phyloP scores from a whole-genome alignment of 1,284 basidiomycete genomes.

The Pseudozyma pruni region DNA sequence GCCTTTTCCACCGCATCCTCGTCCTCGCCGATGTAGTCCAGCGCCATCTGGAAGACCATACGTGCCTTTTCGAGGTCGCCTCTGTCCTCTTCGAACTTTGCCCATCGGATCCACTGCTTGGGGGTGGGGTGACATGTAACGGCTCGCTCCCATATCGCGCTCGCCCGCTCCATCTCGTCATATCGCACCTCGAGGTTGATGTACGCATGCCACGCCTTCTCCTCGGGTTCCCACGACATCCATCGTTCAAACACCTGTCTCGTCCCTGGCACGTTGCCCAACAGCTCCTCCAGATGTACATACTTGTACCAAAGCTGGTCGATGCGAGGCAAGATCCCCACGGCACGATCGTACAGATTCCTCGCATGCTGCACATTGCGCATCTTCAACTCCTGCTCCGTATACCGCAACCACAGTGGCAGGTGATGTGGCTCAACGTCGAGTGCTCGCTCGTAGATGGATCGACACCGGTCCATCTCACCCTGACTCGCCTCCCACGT shows the following conservation, averaged over 20 bases:
- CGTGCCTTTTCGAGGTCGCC: constrained; percentile 81
- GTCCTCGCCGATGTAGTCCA: constrained; percentile 97
- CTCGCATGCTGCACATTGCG: constrained; percentile 96
- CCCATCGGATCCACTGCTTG: constrained; percentile 93
- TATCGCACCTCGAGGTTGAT: constrained; percentile 96
- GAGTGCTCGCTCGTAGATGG: constrained; percentile 94
- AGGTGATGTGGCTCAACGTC: constrained; percentile 91
- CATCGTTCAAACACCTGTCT: constrained; percentile 98
- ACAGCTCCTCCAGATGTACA: constrained; percentile 95
- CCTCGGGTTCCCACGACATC: constrained; percentile 99
- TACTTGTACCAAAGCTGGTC: constrained; percentile 95
- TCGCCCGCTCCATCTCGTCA: constrained; percentile 88
- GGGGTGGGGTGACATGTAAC: constrained; percentile 92
- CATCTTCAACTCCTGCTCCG: constrained; percentile 97
- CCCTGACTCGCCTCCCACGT: constrained; percentile 91
- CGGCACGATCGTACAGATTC: constrained; percentile 95
- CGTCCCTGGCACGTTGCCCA: constrained; percentile 93
- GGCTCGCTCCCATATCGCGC: constrained; percentile 92
- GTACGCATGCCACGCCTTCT: constrained; percentile 99
- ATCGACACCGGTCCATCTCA: constrained; percentile 77
- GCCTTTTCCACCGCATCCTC: constrained; percentile 97
- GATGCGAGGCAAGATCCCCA: constrained; percentile 92
- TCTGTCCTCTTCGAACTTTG: constrained; percentile 96
- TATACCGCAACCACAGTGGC: constrained; percentile 93
- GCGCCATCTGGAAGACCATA: constrained; percentile 94